Evolutionary conservation across 495 filamentous ascomycete species (phyloP).

Genomic region (Letharia columbiana): DNA sequence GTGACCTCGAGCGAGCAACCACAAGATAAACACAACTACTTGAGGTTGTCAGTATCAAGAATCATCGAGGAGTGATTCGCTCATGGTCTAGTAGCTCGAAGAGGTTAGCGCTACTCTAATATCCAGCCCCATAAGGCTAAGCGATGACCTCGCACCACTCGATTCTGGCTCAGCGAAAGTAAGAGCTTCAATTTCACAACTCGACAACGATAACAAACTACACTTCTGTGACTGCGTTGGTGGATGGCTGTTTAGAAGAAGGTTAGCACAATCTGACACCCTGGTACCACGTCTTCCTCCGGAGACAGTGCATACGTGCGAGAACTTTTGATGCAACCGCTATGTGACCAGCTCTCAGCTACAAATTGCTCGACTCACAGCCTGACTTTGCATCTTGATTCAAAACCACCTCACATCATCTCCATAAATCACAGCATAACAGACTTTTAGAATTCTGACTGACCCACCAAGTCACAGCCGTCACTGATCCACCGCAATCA

Average conservation of each 20-base stretch:
- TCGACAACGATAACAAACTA: conserved; percentile 11
- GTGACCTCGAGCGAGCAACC: not conserved
- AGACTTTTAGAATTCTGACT: not conserved
- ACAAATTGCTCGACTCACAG: not conserved
- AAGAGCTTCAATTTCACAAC: conserved; percentile 2
- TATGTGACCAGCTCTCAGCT: not conserved
- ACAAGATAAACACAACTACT: not conserved
- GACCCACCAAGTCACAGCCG: conserved; percentile 26
- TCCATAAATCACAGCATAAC: not conserved
- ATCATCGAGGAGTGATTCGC: not conserved
- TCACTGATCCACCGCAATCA: conserved; percentile 60
- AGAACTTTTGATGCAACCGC: not conserved
- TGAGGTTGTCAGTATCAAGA: not conserved
- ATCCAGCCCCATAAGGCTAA: not conserved
- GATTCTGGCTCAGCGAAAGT: conserved; percentile 3
- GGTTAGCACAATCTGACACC: conserved; percentile 4
- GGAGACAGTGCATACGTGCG: not conserved
- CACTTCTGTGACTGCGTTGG: conserved; percentile 18
- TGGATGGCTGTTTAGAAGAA: conserved; percentile 19
- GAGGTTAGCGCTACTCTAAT: not conserved
- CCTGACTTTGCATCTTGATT: not conserved
- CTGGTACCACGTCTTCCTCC: not conserved
- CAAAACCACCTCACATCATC: not conserved
- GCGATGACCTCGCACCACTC: conserved; percentile 4
- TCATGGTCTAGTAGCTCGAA: not conserved